Percentiles rank a stretch among this genome's conserved stretches.
Conservation (phyloP, 2,329 filamentous ascomycete genomes). For the Chrysosporium keratinophilum region DNA sequence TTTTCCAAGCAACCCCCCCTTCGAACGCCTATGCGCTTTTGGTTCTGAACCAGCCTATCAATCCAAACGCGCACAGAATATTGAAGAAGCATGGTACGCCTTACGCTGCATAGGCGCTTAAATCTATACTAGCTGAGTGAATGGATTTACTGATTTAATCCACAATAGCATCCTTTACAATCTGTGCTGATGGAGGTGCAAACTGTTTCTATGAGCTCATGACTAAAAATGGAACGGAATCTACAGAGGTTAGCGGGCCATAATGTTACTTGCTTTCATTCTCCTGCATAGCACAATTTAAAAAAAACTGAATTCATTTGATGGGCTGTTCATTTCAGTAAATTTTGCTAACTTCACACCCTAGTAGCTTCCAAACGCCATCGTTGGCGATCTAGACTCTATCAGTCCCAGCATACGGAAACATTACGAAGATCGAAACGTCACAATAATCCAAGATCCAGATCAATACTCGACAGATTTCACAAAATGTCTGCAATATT, state of each 20-base stretch:
- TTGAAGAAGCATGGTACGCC: constrained; percentile 29
- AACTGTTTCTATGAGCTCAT: constrained; percentile 57
- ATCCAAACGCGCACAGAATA: constrained; percentile 32
- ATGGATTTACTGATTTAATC: not conserved
- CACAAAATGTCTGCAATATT: constrained; percentile 62
- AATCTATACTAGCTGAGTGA: not conserved
- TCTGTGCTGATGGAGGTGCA: constrained; percentile 87
- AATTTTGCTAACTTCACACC: not conserved
- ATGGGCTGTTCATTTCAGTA: no score
- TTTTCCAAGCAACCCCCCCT: constrained; percentile 26
- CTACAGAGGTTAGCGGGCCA: constrained; percentile 24
- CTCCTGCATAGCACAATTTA: not conserved
- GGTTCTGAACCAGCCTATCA: constrained; percentile 53
- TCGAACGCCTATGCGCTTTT: constrained; percentile 41
- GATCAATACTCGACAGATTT: constrained; percentile 90
- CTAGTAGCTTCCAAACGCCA: constrained; percentile 51
- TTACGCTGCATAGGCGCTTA: not conserved
- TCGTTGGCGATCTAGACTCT: constrained; percentile 89
- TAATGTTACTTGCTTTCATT: constrained; percentile 9
- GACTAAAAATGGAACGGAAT: constrained; percentile 23
- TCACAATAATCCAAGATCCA: constrained; percentile 57
- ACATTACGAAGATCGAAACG: constrained; percentile 55
- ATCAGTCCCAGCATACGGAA: constrained; percentile 50
- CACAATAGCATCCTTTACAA: constrained; percentile 48
- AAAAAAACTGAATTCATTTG: not conserved